Percentiles rank a stretch among this genome's conserved stretches.
Conservation (phyloP, 2,329 filamentous ascomycete genomes). For the Ophiostoma tasmaniense region DNA sequence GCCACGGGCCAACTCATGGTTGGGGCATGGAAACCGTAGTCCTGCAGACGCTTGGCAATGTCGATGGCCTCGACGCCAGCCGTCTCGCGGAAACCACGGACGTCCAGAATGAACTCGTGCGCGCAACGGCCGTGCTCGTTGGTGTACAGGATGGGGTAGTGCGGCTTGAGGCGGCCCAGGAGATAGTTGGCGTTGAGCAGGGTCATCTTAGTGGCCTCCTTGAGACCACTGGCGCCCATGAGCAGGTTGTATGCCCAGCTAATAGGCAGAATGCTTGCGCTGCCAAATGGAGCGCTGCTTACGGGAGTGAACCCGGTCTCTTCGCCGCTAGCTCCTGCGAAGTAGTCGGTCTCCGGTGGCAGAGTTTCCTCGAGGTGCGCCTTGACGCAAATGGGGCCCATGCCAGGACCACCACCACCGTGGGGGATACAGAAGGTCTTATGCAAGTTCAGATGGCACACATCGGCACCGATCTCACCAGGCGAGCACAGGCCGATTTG, state of each 20-base stretch:
- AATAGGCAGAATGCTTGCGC: slow-evolving; percentile 86
- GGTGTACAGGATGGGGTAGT: slow-evolving; percentile 91
- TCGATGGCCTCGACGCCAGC: slow-evolving; percentile 86
- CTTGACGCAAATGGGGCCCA: slow-evolving; percentile 89
- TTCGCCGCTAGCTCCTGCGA: slow-evolving; percentile 1
- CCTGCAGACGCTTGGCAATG: slow-evolving; percentile 90
- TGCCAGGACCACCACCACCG: slow-evolving; percentile 85
- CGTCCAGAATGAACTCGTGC: slow-evolving; percentile 94
- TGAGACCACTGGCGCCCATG: slow-evolving; percentile 78
- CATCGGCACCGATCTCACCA: slow-evolving; percentile 89
- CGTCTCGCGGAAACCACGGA: slow-evolving; percentile 72
- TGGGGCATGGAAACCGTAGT: slow-evolving; percentile 94
- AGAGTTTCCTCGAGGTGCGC: slow-evolving; percentile 68
- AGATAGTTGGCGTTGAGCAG: slow-evolving; percentile 98
- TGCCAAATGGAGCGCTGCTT: slow-evolving; percentile 76
- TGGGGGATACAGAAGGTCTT: slow-evolving; percentile 99
- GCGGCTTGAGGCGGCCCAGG: slow-evolving; percentile 71
- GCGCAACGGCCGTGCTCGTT: slow-evolving; percentile 82
- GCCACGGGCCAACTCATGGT: slow-evolving; percentile 96
- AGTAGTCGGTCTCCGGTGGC: slow-evolving; percentile 36
- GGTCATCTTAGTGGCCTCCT: slow-evolving; percentile 82
- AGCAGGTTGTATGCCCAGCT: slow-evolving; percentile 92
- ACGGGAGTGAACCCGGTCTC: slow-evolving; percentile 43
- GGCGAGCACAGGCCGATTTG: slow-evolving; percentile 94
- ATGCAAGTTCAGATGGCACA: slow-evolving; percentile 94